Conservation (phyloP, 305 asterid genomes). For the Lippia alba region DNA sequence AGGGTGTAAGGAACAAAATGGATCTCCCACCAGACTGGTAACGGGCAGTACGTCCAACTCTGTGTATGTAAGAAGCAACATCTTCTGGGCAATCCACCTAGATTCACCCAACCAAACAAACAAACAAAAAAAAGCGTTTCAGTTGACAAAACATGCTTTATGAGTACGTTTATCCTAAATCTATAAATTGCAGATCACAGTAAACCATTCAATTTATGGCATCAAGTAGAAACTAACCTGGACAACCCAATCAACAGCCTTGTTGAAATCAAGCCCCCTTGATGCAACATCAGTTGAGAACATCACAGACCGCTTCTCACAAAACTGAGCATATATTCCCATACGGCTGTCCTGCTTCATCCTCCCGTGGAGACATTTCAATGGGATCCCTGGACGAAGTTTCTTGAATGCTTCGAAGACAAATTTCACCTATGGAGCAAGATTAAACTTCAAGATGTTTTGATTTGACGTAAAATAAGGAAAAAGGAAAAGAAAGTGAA, state of each 20-base stretch:
- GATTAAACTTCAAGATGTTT: constrained; percentile 30
- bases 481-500: not conserved
- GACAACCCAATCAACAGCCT: constrained; percentile 98
- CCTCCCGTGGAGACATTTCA: constrained; percentile 89
- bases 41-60: constrained; percentile 99
- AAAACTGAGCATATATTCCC: constrained; percentile 77
- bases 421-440: constrained; percentile 69
- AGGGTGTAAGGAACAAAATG: constrained; percentile 78
- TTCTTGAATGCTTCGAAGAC: constrained; percentile 84
- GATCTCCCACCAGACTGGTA: constrained; percentile 87
- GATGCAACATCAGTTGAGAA: constrained; percentile 94
- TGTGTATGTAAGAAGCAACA: constrained; percentile 88
- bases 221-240: constrained; percentile 61
- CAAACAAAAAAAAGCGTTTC: not conserved
- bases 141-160: constrained; percentile 4
- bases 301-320: constrained; percentile 70
- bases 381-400: constrained; percentile 94
- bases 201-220: not conserved
- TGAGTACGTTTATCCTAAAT: not conserved
- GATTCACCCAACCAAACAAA: constrained; percentile 35
- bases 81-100: constrained; percentile 99
- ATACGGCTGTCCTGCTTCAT: constrained; percentile 86
- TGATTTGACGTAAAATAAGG: constrained; percentile 3
- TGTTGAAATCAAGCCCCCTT: constrained; percentile 94
- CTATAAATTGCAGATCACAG: not conserved